Conservation (phyloP, 768 basidiomycete species). For the Agrocybe pediades region DNA sequence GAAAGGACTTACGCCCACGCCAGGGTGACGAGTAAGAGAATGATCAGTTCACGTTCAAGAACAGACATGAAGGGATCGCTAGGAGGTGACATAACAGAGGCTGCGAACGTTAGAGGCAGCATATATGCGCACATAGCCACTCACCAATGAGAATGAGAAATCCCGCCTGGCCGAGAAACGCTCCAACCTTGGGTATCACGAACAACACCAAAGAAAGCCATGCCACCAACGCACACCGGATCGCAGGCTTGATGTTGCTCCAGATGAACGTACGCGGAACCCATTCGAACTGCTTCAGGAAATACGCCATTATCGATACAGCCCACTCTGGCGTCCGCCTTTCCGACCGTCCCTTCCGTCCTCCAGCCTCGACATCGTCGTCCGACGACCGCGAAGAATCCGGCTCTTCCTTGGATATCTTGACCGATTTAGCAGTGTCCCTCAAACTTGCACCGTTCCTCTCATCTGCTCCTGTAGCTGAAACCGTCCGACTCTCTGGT, state of each 20-base stretch:
- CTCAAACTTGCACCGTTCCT: too few species aligned
- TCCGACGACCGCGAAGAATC: too few species aligned
- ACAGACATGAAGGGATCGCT: conserved; percentile 68
- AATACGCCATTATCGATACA: neutral
- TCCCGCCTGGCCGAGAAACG: conserved; percentile 60
- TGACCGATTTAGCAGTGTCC: too few species aligned
- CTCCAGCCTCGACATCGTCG: too few species aligned
- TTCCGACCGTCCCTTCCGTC: too few species aligned
- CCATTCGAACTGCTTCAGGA: conserved; percentile 39
- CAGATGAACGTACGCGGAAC: conserved; percentile 57
- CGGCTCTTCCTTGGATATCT: too few species aligned
- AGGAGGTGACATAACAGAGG: conserved; percentile 67
- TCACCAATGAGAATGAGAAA: conserved; percentile 67
- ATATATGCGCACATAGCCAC: neutral
- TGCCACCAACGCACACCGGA: conserved; percentile 62
- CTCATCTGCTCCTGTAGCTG: too few species aligned
- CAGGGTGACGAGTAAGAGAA: conserved; percentile 46
- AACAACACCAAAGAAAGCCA: conserved; percentile 66
- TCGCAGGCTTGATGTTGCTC: conserved; percentile 61
- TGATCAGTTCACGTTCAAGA: conserved; percentile 62
- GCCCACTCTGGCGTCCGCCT: conserved; percentile 1
- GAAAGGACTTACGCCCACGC: conserved; percentile 62
- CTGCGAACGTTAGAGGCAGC: conserved; percentile 29
- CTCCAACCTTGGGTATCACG: conserved; percentile 50
- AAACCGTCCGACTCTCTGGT: too few species aligned